These are phyloP conservation scores for Sugiyamaella floridensis DNA, from an alignment of 805 yeast species.

Conservation along the genomic window DNA sequence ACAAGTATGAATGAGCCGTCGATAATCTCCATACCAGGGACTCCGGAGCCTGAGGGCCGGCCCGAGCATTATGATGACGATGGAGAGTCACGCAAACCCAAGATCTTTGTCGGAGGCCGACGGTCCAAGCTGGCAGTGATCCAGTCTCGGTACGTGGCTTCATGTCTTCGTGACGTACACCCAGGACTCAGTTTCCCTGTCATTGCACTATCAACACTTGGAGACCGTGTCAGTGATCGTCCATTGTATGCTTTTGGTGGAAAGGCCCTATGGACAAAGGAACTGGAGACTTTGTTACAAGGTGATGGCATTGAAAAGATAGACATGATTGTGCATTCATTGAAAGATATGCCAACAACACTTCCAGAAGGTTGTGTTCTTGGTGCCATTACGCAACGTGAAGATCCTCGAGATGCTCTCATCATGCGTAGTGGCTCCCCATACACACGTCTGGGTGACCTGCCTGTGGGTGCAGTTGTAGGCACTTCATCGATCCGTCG, in stretches of 20 bases:
- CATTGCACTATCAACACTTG: slow-evolving; percentile 74
- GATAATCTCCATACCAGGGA: not conserved
- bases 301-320: slow-evolving; percentile 57
- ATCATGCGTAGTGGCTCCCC: slow-evolving; percentile 62
- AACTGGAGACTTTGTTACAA: slow-evolving; percentile 70
- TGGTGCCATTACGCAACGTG: slow-evolving; percentile 80
- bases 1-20: not conserved
- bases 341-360: slow-evolving; percentile 80
- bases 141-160: slow-evolving; percentile 72
- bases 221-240: slow-evolving; percentile 77
- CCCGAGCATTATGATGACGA: slow-evolving; percentile 11
- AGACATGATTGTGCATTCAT: slow-evolving; percentile 87
- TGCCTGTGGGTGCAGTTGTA: slow-evolving; percentile 79
- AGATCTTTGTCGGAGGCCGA: slow-evolving; percentile 69
- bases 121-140: slow-evolving; percentile 79
- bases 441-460: slow-evolving; percentile 58
- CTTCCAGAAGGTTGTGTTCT: slow-evolving; percentile 85
- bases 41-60: not conserved
- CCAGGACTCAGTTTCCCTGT: slow-evolving; percentile 70
- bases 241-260: slow-evolving; percentile 96
- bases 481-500: slow-evolving; percentile 95
- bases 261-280: slow-evolving; percentile 93
- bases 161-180: slow-evolving; percentile 47
- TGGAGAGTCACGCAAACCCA: slow-evolving; percentile 15
- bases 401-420: slow-evolving; percentile 90